These are phyloP conservation scores for Firmiana major DNA, from an alignment of 345 rosid genomes.

Conservation along the genomic window DNA sequence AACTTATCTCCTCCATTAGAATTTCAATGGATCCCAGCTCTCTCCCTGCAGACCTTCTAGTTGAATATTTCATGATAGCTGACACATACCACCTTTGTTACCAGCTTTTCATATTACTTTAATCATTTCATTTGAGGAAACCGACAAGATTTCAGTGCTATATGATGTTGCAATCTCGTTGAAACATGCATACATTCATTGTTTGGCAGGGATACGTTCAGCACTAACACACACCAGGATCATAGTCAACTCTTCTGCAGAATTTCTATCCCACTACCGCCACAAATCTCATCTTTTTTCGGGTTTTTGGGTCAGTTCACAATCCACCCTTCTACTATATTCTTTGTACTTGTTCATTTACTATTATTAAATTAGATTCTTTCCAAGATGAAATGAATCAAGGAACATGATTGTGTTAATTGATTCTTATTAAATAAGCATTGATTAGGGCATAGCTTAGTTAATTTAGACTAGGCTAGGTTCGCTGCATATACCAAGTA, in stretches of 20 bases:
- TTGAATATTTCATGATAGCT: neutral
- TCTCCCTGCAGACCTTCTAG: neutral
- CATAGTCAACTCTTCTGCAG: neutral
- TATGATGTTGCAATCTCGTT: neutral
- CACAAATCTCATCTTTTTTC: neutral
- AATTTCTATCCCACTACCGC: conserved; percentile 4
- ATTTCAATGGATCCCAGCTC: neutral
- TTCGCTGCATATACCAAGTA: neutral
- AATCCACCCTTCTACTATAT: neutral
- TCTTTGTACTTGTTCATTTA: neutral
- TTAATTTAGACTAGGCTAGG: neutral
- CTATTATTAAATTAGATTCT: neutral
- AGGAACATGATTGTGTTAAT: neutral
- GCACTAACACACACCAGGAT: neutral
- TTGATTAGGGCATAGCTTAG: neutral
- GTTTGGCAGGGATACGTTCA: neutral
- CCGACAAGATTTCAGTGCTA: neutral
- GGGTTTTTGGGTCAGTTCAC: neutral
- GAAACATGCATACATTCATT: neutral
- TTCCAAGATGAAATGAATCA: neutral
- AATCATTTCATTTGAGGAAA: neutral
- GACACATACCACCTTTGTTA: neutral
- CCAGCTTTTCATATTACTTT: neutral
- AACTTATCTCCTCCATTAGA: neutral
- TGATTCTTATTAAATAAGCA: neutral